A percentile compares a stretch with the other conserved stretches of the same genome.
Conservation (phyloP, 2,329 filamentous ascomycete genomes). For the Botrytis paeoniae region DNA sequence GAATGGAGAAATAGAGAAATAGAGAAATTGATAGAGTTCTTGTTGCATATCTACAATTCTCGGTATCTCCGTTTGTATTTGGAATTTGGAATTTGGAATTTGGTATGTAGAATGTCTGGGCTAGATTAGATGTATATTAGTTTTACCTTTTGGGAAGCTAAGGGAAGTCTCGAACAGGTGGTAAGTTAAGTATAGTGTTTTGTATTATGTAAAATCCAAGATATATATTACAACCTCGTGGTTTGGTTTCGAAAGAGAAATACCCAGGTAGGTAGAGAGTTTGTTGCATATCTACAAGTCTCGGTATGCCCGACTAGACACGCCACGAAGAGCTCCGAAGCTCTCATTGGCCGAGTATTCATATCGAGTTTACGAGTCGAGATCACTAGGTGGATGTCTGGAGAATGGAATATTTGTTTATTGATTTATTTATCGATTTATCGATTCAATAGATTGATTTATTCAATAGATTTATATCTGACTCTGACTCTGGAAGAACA, state of each 20-base stretch:
- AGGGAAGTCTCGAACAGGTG: too few relatives aligned
- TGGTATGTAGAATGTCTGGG: too few relatives aligned
- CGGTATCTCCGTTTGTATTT: neutral
- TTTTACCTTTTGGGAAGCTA: too few relatives aligned
- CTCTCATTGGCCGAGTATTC: neutral
- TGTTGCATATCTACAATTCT: slow-evolving; percentile 1
- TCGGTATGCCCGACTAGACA: neutral
- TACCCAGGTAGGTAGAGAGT: neutral
- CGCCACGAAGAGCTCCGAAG: neutral
- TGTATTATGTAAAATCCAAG: too few relatives aligned
- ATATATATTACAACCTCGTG: too few relatives aligned
- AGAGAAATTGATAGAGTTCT: neutral
- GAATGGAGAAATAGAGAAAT: neutral
- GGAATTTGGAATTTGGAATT: too few relatives aligned
- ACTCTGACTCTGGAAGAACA: neutral
- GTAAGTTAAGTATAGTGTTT: too few relatives aligned
- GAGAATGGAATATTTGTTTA: neutral
- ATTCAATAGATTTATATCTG: neutral
- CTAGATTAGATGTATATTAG: too few relatives aligned
- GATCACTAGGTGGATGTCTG: neutral
- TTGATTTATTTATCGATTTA: neutral
- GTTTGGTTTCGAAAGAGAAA: too few relatives aligned
- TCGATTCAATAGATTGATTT: neutral
- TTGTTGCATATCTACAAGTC: neutral
- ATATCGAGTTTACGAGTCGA: neutral